A percentile compares a stretch with the other conserved stretches of the same genome.
Evolutionary conservation across 2,329 filamentous ascomycete genomes (phyloP).

Genomic region (Trichoderma koningii): DNA sequence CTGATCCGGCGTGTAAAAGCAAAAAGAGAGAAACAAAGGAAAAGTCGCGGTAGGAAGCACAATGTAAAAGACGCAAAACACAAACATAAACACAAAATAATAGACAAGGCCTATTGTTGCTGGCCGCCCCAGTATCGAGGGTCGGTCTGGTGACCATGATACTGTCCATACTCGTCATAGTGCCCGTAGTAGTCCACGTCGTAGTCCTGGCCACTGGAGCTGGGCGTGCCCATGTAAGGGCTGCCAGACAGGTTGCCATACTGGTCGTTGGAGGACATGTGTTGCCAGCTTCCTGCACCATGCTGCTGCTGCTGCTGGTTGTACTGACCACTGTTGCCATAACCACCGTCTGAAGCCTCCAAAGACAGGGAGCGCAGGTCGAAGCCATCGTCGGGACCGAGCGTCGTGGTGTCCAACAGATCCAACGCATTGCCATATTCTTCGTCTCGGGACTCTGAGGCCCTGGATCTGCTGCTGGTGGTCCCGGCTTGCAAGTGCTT

Average conservation of each 20-base stretch:
- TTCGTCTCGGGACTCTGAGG: neutral
- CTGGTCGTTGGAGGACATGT: neutral
- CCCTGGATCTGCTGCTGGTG: constrained; percentile 3
- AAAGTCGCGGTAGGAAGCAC: neutral
- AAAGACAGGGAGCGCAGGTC: constrained; percentile 31
- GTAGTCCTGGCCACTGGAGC: constrained; percentile 13
- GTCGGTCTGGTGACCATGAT: constrained; percentile 28
- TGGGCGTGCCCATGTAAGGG: constrained; percentile 13
- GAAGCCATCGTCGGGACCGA: constrained; percentile 39
- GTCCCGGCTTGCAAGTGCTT: constrained; percentile 4
- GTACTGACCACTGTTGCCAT: constrained; percentile 15
- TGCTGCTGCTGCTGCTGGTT: constrained; percentile 15
- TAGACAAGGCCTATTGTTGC: neutral
- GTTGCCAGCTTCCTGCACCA: constrained; percentile 16
- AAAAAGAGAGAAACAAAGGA: neutral
- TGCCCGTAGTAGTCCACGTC: constrained; percentile 29
- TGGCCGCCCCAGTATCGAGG: constrained; percentile 30
- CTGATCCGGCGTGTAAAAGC: neutral
- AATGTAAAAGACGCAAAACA: neutral
- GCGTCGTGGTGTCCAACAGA: constrained; percentile 36
- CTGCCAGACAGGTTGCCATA: constrained; percentile 9
- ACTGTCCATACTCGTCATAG: constrained; percentile 29
- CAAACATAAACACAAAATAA: neutral
- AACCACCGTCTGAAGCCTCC: neutral
- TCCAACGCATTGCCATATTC: constrained; percentile 28